Evolutionary conservation across 176 grass and related monocot species (phyloP), one percentile per base, ranked within the genome.

Genomic region (Oryza rufipogon): DNA sequence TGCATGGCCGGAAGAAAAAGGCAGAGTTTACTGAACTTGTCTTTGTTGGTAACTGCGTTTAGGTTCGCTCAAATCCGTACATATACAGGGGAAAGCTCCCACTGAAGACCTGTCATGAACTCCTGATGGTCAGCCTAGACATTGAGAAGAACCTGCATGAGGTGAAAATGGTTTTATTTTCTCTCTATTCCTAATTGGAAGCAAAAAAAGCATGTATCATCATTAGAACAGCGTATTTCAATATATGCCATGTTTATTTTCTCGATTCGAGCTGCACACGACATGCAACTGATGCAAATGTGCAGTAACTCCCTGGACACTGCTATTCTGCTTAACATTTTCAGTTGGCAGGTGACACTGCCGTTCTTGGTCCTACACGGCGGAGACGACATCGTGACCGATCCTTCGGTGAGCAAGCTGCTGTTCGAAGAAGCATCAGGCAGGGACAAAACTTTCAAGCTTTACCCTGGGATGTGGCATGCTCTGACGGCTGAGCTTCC

Each of bases 381-480:
- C 0, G 94, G 82, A 39, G 91, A 80, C 4, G 89, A 94, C 76
- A 58, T 70, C 11, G 80, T 94, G 34, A 94, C 83, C 0, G 85
- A 97, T 80, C 92, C 91, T 46, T 81, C 73, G 1, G 83, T 42
- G 47, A 97, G 92, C 83, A 88, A 92, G 56, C 14, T 84, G 47
- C 58, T 94, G 33, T 89, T 87, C 30, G 91, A 97, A 77, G 71
- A 86, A 66, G 91, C 91, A 4, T 78, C 85, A 1, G 94, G 91
- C 77, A 28, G 25, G 17, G 94, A 94, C 63, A 97, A 97, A 64
- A 78, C 73, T 26, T 87, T 97, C 56, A 97, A 93, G 84, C 75
- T 96, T 16, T 93, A 96, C 38, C 86, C 91, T 13, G 91, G 94
- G 19, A 93, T 93, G 91, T 96, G 83, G 94, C 94, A 91, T 64